Evolutionary conservation across 2,329 filamentous ascomycete genomes (phyloP).

Genomic region (Fusarium beomiforme): DNA sequence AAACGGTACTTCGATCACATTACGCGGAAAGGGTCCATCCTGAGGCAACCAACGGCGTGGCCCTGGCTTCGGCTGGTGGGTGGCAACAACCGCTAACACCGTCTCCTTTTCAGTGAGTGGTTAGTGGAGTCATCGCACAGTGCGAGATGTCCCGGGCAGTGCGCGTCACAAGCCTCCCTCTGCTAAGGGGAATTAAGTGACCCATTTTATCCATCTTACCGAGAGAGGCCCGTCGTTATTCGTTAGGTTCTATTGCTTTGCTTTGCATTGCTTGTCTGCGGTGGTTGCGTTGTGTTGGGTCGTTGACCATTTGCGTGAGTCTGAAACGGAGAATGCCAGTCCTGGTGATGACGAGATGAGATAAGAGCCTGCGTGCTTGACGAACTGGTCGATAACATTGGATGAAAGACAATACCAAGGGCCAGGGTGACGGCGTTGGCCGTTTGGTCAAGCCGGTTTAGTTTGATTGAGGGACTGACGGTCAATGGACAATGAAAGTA

Average conservation of each 20-base stretch:
- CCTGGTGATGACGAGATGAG: constrained; percentile 39
- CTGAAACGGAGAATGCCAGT: constrained; percentile 29
- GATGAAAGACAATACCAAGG: constrained; percentile 24
- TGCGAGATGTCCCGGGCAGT: constrained; percentile 16
- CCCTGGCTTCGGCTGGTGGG: constrained; percentile 29
- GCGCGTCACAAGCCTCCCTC: constrained; percentile 23
- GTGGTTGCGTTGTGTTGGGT: constrained; percentile 18
- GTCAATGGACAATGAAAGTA: not conserved
- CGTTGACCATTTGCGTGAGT: constrained; percentile 22
- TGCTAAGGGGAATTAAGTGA: constrained; percentile 25
- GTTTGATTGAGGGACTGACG: constrained; percentile 34
- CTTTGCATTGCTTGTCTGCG: not conserved
- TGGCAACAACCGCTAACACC: constrained; percentile 41
- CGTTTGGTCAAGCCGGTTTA: constrained; percentile 22
- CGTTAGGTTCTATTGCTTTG: not conserved
- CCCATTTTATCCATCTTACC: constrained; percentile 43
- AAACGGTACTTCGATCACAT: constrained; percentile 24
- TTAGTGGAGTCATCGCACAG: constrained; percentile 35
- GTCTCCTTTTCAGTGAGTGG: constrained; percentile 37
- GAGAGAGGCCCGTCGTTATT: constrained; percentile 23
- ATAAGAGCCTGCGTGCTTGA: constrained; percentile 24
- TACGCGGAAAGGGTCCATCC: constrained; percentile 34
- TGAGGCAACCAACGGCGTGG: constrained; percentile 43
- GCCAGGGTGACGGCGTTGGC: constrained; percentile 31
- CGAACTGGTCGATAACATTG: constrained; percentile 10